phyloP scores from a whole-genome alignment of 2,329 filamentous ascomycete genomes.

The Davidsoniella eucalypti region DNA sequence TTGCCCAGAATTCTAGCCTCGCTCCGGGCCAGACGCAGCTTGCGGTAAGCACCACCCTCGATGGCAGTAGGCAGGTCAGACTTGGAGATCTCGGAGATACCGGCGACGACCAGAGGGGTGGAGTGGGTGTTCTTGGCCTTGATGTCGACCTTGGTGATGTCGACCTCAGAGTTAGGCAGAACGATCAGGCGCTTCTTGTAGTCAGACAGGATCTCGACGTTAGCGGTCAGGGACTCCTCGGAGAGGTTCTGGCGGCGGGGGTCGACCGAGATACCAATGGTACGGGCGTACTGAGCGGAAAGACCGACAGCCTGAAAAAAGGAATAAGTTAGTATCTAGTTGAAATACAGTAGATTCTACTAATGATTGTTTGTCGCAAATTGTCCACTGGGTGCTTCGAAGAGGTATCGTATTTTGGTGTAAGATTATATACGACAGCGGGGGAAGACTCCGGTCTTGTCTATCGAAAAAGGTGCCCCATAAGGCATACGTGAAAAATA shows the following conservation, averaged over 20 bases:
- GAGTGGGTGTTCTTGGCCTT: slow-evolving; percentile 31
- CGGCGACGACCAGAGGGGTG: slow-evolving; percentile 55
- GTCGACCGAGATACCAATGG: slow-evolving; percentile 95
- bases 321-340: slow-evolving; percentile 14
- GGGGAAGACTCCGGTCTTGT: too few species aligned
- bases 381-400: background rate
- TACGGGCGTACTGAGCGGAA: slow-evolving; percentile 81
- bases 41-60: slow-evolving; percentile 75
- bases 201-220: slow-evolving; percentile 94
- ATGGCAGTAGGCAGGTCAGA: slow-evolving; percentile 56
- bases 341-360: slow-evolving; percentile 18
- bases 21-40: slow-evolving; percentile 68
- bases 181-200: slow-evolving; percentile 94
- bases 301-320: slow-evolving; percentile 70
- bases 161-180: slow-evolving; percentile 75
- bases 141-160: slow-evolving; percentile 49
- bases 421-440: too few species aligned
- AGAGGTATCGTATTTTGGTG: background rate
- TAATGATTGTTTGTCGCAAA: background rate
- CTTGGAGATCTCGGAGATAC: slow-evolving; percentile 63
- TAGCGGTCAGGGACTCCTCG: slow-evolving; percentile 84
- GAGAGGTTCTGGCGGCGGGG: slow-evolving; percentile 92
- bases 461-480: too few species aligned
- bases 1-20: slow-evolving; percentile 67
- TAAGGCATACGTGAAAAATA: background rate